Conservation (phyloP, 1,284 basidiomycete genomes). For the Sporisorium graminicola region DNA sequence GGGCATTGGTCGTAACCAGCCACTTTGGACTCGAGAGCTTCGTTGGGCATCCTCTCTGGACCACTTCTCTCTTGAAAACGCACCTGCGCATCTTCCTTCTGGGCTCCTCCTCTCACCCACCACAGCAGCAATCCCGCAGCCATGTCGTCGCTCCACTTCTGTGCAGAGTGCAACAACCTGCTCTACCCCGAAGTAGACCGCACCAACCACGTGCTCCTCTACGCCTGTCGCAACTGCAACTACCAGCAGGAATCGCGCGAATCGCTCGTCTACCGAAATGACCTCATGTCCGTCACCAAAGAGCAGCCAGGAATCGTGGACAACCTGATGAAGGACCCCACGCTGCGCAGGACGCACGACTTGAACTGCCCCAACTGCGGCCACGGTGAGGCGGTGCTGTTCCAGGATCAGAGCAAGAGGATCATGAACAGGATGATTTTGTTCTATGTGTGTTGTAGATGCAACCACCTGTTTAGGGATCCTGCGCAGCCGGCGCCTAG, state of each 20-base stretch:
- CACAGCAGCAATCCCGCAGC: neutral
- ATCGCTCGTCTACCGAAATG: conserved; percentile 91
- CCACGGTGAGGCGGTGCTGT: conserved; percentile 61
- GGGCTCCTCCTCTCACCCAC: too few species aligned
- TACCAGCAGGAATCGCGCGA: conserved; percentile 88
- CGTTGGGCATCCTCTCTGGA: too few species aligned
- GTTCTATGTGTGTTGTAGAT: conserved; percentile 66
- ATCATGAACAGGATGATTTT: conserved; percentile 67
- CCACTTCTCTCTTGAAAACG: too few species aligned
- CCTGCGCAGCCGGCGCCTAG: conserved; percentile 32
- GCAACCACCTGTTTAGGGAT: conserved; percentile 65
- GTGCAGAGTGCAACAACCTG: conserved; percentile 80
- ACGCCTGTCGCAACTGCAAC: conserved; percentile 91
- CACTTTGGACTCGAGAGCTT: too few species aligned
- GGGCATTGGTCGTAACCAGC: too few species aligned
- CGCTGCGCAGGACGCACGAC: conserved; percentile 73
- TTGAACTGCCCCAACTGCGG: conserved; percentile 64
- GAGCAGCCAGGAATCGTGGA: conserved; percentile 92
- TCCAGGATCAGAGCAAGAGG: conserved; percentile 69
- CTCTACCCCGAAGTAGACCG: conserved; percentile 86
- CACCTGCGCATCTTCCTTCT: too few species aligned
- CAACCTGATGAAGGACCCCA: conserved; percentile 90
- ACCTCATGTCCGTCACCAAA: conserved; percentile 90
- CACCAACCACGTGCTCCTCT: conserved; percentile 86
- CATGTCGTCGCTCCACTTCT: conserved; percentile 67